phyloP scores from a whole-genome alignment of 2,329 filamentous ascomycete genomes.

The Aspergillus fijiensis region DNA sequence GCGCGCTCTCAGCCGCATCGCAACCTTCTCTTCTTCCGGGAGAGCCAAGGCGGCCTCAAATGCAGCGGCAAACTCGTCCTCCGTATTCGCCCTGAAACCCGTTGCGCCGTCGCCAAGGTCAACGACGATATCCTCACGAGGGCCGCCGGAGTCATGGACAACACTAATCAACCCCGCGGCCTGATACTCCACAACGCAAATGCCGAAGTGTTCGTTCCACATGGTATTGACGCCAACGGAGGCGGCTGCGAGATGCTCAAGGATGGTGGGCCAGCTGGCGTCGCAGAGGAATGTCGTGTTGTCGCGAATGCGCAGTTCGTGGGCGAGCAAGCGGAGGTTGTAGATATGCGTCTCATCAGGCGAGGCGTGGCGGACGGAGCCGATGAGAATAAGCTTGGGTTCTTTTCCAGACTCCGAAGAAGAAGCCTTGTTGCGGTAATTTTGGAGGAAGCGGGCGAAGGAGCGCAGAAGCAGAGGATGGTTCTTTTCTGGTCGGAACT shows the following conservation, averaged over 20 bases:
- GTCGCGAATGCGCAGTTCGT: conserved; percentile 82
- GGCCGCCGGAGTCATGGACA: conserved; percentile 89
- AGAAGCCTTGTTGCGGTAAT: conserved; percentile 48
- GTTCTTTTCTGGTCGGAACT: conserved; percentile 97
- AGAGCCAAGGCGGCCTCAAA: conserved; percentile 76
- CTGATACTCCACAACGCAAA: conserved; percentile 97
- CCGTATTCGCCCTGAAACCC: conserved; percentile 83
- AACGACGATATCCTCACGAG: conserved; percentile 89
- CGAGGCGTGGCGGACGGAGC: conserved; percentile 76
- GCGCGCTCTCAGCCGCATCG: conserved; percentile 73
- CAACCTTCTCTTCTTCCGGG: conserved; percentile 60
- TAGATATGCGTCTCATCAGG: conserved; percentile 66
- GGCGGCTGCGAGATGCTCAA: conserved; percentile 72
- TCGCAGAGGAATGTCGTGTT: conserved; percentile 85
- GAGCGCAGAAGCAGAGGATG: conserved; percentile 82
- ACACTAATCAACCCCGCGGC: conserved; percentile 90
- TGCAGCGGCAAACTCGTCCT: conserved; percentile 73
- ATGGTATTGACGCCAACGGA: conserved; percentile 94
- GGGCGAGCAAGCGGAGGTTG: conserved; percentile 78
- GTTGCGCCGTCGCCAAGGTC: conserved; percentile 72
- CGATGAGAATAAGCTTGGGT: conserved; percentile 78
- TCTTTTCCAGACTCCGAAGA: conserved; percentile 22
- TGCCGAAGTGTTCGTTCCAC: conserved; percentile 99
- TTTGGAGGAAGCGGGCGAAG: conserved; percentile 73
- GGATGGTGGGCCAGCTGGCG: conserved; percentile 81